Conservation (phyloP, 768 basidiomycete genomes). For the Baorangia bicolor region DNA sequence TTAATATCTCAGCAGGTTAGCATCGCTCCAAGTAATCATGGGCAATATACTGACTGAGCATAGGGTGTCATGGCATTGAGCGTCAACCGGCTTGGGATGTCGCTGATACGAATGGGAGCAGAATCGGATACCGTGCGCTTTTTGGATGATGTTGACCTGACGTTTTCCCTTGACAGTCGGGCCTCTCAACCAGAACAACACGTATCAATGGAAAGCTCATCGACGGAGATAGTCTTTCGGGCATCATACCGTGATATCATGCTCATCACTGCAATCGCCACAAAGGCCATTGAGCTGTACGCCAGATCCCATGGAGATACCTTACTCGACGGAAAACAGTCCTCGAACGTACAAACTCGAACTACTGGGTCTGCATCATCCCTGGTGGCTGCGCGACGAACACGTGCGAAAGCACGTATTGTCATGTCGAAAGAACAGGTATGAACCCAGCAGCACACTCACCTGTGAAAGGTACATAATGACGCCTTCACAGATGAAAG, state of each 20-base stretch:
- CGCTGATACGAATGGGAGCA: slow-evolving; percentile 83
- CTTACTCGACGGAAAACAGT: slow-evolving; percentile 1
- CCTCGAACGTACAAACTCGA: slow-evolving; percentile 8
- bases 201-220: slow-evolving; percentile 78
- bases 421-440: slow-evolving; percentile 85
- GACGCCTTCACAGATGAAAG: slow-evolving; percentile 59
- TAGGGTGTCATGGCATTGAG: slow-evolving; percentile 82
- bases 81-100: slow-evolving; percentile 87
- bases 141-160: slow-evolving; percentile 88
- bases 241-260: slow-evolving; percentile 95
- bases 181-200: slow-evolving; percentile 65
- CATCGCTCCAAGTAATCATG: background rate
- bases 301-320: slow-evolving; percentile 36
- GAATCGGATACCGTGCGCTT: slow-evolving; percentile 83
- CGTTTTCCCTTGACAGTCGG: slow-evolving; percentile 85
- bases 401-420: slow-evolving; percentile 41
- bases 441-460: slow-evolving; percentile 12
- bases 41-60: slow-evolving; percentile 6
- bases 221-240: slow-evolving; percentile 84
- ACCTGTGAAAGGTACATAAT: slow-evolving; percentile 1
- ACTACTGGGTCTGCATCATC: slow-evolving; percentile 3
- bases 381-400: slow-evolving; percentile 5
- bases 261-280: slow-evolving; percentile 82
- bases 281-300: slow-evolving; percentile 84
- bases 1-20: slow-evolving; percentile 88